phyloP scores from a whole-genome alignment of 345 rosid genomes.

The Aegle marmelos region DNA sequence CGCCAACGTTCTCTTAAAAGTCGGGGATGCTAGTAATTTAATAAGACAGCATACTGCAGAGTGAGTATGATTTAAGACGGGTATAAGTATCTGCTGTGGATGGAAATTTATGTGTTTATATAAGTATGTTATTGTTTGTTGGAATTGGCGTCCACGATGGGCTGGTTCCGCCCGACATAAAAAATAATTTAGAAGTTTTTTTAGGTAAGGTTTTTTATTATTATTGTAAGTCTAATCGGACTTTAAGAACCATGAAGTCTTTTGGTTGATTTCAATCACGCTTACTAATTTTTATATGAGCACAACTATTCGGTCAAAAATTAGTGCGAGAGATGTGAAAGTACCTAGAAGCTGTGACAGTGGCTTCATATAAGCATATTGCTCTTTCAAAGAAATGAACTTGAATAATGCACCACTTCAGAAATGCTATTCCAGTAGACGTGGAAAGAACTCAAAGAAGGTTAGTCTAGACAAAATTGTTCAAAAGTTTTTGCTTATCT shows the following conservation, averaged over 20 bases:
- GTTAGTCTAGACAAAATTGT: conserved; percentile 7
- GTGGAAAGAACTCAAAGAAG: conserved; percentile 28
- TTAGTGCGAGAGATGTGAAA: too few species aligned
- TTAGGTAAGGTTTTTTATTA: too few species aligned
- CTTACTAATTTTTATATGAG: too few species aligned
- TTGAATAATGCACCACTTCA: conserved; percentile 25
- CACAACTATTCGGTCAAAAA: too few species aligned
- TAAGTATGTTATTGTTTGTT: not conserved
- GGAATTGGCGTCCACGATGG: too few species aligned
- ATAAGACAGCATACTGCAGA: not conserved
- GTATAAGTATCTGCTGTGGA: not conserved
- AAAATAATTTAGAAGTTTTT: too few species aligned
- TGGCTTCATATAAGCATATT: not conserved
- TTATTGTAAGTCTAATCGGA: too few species aligned
- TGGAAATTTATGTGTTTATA: not conserved
- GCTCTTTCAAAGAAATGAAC: not conserved
- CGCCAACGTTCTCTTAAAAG: not conserved
- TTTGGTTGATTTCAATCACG: too few species aligned
- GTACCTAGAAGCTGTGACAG: too few species aligned
- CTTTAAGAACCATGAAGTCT: too few species aligned
- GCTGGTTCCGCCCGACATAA: too few species aligned
- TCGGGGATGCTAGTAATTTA: too few species aligned
- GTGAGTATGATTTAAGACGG: not conserved
- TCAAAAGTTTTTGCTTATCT: not conserved
- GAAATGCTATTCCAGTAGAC: conserved; percentile 38